Evolutionary conservation across 805 yeast species (phyloP), one percentile per base, ranked within the genome.

Genomic region (Maudiozyma serrabonitensis): DNA sequence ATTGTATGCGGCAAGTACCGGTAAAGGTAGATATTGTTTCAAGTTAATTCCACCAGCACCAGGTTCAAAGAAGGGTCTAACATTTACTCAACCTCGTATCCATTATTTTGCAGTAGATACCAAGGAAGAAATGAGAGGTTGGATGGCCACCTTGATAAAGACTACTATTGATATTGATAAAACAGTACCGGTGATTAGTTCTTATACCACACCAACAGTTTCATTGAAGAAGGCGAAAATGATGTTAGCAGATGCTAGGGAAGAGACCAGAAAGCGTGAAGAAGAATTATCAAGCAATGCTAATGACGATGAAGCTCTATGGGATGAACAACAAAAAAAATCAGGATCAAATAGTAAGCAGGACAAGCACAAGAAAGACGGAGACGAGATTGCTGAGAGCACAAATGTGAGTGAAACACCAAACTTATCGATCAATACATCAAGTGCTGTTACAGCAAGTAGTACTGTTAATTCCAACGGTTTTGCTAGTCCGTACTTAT

Each of bases 81-180:
- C 96, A 0, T 93, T 93, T 66, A 93, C 99, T 0, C 96, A 90
- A 55, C 99, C 96, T 28, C 87, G 89, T 56, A 86, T 89, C 7
- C 99, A 93, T 61, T 93, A 84, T 66, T 93, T 93, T 75, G 97
- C 98, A 0, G 96, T 91, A 42, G 97, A 93, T 46, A 76, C 87
- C 0, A 79, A 75, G 50, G 95, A 88, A 46, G 98, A 91, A 54
- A 85, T 91, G 96, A 76, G 96, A 62, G 78, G 76, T 2, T 93
- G 99, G 99, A 81, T 90, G 81, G 85, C 89, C 47, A 95, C 96
- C 0, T 72, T 93, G 52, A 87, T 90, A 80, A 88, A 90, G 52
- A 95, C 98, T 0, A 93, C 98, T 0, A 95, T 93, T 58, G 99
- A 93, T 63, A 75, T 95, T 49, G 99, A 93, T 68, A 97, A 93